phyloP scores from a whole-genome alignment of 805 yeast genomes.

The Starmerella stigmatis region DNA sequence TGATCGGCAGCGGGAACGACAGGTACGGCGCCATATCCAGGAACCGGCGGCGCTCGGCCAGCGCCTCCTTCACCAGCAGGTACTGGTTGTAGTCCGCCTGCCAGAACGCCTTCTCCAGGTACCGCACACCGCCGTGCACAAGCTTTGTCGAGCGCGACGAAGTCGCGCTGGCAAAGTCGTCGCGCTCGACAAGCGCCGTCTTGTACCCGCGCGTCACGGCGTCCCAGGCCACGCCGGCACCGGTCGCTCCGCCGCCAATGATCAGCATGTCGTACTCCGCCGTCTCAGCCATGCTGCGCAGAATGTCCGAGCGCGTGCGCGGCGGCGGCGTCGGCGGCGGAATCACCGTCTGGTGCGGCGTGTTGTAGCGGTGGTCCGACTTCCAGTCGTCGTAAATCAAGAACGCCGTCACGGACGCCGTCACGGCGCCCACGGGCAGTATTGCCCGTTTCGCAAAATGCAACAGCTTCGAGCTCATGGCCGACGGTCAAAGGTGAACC shows the following conservation, averaged over 20 bases:
- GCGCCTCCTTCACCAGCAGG: slow-evolving; percentile 79
- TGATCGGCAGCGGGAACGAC: slow-evolving; percentile 73
- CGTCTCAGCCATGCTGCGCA: slow-evolving; percentile 28
- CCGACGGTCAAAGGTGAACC: too few species aligned
- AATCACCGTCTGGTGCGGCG: slow-evolving; percentile 22
- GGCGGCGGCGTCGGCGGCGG: slow-evolving; percentile 26
- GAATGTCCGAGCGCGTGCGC: slow-evolving; percentile 26
- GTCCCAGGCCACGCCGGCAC: slow-evolving; percentile 86
- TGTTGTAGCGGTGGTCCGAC: slow-evolving; percentile 23
- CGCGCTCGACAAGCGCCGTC: slow-evolving; percentile 75
- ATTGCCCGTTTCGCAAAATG: slow-evolving; percentile 17
- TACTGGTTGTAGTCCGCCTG: slow-evolving; percentile 83
- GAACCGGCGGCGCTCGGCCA: slow-evolving; percentile 77
- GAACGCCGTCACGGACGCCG: slow-evolving; percentile 21
- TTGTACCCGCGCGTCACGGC: slow-evolving; percentile 84
- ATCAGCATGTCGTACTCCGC: slow-evolving; percentile 67
- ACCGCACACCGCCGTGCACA: slow-evolving; percentile 97
- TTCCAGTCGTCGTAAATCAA: slow-evolving; percentile 25
- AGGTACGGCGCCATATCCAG: slow-evolving; percentile 87
- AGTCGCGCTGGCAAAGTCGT: slow-evolving; percentile 87
- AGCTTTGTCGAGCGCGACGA: slow-evolving; percentile 89
- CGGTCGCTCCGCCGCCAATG: slow-evolving; percentile 95
- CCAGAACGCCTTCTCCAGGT: slow-evolving; percentile 88
- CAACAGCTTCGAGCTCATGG: slow-evolving; percentile 4
- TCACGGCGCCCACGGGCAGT: slow-evolving; percentile 23